Conservation (phyloP, 1,284 basidiomycete genomes). For the Trichosporon faecale region DNA sequence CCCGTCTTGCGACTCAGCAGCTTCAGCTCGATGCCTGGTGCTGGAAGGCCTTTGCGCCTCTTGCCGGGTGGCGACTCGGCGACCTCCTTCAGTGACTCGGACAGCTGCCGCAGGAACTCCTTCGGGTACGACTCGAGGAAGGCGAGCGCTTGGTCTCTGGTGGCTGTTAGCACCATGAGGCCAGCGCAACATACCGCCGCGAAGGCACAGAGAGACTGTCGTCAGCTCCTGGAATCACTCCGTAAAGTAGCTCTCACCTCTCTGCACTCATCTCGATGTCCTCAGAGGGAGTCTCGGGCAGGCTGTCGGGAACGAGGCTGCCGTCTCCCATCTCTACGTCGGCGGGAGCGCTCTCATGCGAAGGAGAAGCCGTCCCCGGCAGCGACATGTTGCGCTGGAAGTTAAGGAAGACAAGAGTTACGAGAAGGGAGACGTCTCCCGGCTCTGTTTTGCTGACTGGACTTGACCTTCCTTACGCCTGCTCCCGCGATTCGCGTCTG, state of each 20-base stretch:
- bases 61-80: neutral
- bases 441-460: neutral
- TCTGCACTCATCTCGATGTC: neutral
- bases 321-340: neutral
- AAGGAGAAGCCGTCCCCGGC: neutral
- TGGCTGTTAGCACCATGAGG: neutral
- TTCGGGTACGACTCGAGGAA: constrained; percentile 28
- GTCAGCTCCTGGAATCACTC: neutral
- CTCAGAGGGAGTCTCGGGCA: neutral
- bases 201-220: neutral
- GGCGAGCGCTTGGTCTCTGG: constrained; percentile 21
- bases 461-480: neutral
- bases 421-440: neutral
- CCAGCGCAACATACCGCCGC: neutral
- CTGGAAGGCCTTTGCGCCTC: neutral
- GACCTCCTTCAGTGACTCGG: constrained; percentile 9
- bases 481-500: neutral
- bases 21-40: constrained; percentile 14
- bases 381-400: neutral
- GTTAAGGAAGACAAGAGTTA: neutral
- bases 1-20: constrained; percentile 25
- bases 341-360: neutral
- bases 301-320: neutral
- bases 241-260: neutral
- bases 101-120: constrained; percentile 25